Evolutionary conservation across 2,329 filamentous ascomycete genomes (phyloP), one percentile per base, ranked within the genome.

Genomic region (Xylariaceae sp.): DNA sequence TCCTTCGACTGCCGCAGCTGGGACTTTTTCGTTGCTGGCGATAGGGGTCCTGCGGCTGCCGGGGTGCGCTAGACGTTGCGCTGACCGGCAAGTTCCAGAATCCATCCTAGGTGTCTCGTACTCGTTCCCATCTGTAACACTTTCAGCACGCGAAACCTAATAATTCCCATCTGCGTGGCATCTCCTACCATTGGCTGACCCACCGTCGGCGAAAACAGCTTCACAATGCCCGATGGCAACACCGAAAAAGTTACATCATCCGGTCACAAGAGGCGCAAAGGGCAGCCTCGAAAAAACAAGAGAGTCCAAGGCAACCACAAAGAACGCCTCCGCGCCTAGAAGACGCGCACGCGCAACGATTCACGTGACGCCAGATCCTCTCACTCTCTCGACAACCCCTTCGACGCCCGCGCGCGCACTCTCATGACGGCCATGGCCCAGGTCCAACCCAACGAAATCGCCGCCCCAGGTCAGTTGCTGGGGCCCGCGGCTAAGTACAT

Each of bases 381-480:
- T 16, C 16, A 33, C 39, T 14, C 31, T 16, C 16, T 22, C 39
- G 7, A 31, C 16, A 31, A 59, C 45, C 22, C 4, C 22, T 28
- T 28, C 22, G 22, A 4, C 22, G 4, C 22, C 22, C 22, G 22
- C 22, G 22, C 22, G 4, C 4, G 7, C 4, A 28, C 4, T 28
- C 7, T 28, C 22, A 28, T 7, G 22, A 28, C 22, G 22, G 22
- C 22, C 22, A 66, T 65, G 63, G 59, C 64, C 48, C 60, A 49
- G 41, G 40, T 13, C 4, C 51, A 56, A 48, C 31, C 48, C 19
- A 46, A 63, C 36, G 55, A 77, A 58, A 68, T 90, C 61, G 89
- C 87, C 49, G 79, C 95, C 44, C 94, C 94, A 11, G 94, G 94
- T 67, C 89, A 94, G 68, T 74, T 84, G 42, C 82, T 99, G 39